Conservation (phyloP, 768 basidiomycete species). For the Mycena kentingensis region DNA sequence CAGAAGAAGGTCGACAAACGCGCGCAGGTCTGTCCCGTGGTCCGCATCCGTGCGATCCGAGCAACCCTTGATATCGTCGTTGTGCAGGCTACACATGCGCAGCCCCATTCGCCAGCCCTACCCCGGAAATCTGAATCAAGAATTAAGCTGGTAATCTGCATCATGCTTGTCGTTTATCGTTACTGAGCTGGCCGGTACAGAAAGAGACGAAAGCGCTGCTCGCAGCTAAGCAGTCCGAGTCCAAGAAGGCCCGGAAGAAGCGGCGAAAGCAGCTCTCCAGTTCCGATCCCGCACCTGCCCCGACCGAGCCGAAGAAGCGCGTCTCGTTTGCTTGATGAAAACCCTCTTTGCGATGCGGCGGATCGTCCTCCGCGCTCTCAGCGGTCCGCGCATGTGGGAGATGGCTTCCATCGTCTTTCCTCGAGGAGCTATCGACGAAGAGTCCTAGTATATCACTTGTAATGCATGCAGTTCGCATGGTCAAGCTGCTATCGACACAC, state of each 20-base stretch:
- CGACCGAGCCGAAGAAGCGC: conserved; percentile 12
- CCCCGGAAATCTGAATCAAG: conserved; percentile 32
- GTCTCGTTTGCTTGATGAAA: conserved; percentile 23
- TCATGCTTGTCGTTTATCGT: neutral
- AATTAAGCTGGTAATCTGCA: conserved; percentile 38
- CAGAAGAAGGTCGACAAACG: conserved; percentile 41
- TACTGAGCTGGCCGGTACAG: neutral
- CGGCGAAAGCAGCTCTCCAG: conserved; percentile 10
- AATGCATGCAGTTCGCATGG: too few species aligned
- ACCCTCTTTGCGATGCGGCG: too few species aligned
- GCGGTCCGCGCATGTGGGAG: too few species aligned
- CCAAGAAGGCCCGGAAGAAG: conserved; percentile 20
- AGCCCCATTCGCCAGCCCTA: conserved; percentile 9
- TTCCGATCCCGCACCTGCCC: neutral
- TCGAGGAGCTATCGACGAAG: too few species aligned
- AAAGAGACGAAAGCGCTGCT: conserved; percentile 18
- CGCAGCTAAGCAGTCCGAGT: conserved; percentile 11
- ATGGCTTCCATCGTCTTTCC: too few species aligned
- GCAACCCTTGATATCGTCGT: neutral
- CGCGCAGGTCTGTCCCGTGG: conserved; percentile 36
- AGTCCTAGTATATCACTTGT: too few species aligned
- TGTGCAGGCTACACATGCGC: neutral
- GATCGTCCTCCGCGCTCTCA: too few species aligned
- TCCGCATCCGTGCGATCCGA: neutral
- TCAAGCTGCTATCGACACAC: too few species aligned